Percentiles rank a stretch among this genome's conserved stretches.
Evolutionary conservation across 106 monocot genomes (phyloP).

Genomic region (Dendrobium chrysotoxum): DNA sequence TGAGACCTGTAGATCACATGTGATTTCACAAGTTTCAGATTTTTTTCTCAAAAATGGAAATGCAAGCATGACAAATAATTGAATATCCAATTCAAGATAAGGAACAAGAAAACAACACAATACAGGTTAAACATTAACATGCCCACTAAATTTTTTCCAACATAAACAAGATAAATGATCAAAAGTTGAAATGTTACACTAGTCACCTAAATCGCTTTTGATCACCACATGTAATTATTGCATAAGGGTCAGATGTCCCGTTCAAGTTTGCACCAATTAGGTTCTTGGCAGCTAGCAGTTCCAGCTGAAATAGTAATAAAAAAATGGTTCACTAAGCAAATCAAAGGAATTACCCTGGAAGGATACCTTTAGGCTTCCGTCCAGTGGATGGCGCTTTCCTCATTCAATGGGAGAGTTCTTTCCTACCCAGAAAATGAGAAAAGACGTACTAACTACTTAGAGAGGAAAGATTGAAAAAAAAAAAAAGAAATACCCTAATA

Average conservation of each 20-base stretch:
- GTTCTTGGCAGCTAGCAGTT: constrained; percentile 90
- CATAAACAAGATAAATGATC: background rate
- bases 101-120: constrained; percentile 4
- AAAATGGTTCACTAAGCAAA: background rate
- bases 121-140: background rate
- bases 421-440: background rate
- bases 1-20: background rate
- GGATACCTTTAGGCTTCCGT: background rate
- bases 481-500: constrained; percentile 48
- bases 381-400: background rate
- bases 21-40: background rate
- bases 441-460: background rate
- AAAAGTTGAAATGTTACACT: background rate
- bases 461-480: background rate
- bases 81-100: background rate
- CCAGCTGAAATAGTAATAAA: constrained; percentile 47
- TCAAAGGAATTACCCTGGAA: background rate
- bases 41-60: background rate
- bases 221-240: constrained; percentile 82
- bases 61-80: background rate
- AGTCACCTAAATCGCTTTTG: constrained; percentile 86
- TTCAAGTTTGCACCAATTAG: constrained; percentile 87
- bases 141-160: background rate
- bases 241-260: constrained; percentile 97
- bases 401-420: background rate